Conservation (phyloP, 768 basidiomycete genomes). For the Zangia roseola region DNA sequence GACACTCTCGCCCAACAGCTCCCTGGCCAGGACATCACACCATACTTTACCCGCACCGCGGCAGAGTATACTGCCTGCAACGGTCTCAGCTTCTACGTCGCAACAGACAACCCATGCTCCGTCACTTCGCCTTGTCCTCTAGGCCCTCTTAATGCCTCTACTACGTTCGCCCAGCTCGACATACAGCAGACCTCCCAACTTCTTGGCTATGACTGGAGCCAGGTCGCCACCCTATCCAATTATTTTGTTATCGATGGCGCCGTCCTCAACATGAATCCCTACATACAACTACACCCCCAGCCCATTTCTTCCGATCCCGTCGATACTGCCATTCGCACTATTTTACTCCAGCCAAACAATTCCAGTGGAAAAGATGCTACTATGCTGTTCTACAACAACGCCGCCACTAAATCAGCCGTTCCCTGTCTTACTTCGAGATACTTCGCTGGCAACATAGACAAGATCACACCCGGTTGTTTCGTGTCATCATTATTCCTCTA, state of each 20-base stretch:
- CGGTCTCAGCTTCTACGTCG: conserved; percentile 61
- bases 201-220: conserved; percentile 90
- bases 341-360: conserved; percentile 49
- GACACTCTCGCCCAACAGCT: conserved; percentile 47
- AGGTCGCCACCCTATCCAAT: conserved; percentile 67
- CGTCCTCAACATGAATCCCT: conserved; percentile 90
- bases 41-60: conserved; percentile 70
- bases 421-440: conserved; percentile 85
- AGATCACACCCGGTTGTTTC: conserved; percentile 94
- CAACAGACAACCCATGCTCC: conserved; percentile 73
- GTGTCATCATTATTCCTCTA: conserved; percentile 88
- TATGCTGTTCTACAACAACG: conserved; percentile 74
- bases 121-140: conserved; percentile 63
- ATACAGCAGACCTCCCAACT: conserved; percentile 64
- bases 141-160: conserved; percentile 49
- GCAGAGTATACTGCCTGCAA: conserved; percentile 65
- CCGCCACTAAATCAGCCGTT: conserved; percentile 63
- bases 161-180: conserved; percentile 59
- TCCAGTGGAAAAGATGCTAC: conserved; percentile 86
- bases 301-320: conserved; percentile 72
- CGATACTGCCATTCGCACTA: conserved; percentile 78
- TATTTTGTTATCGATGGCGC: conserved; percentile 92
- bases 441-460: conserved; percentile 93
- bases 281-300: conserved; percentile 69
- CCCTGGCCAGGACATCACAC: conserved; percentile 90